A percentile compares a stretch with the other conserved stretches of the same genome.
Conservation (phyloP, 352 stramenopile genomes). For the Pythium sp. region DNA sequence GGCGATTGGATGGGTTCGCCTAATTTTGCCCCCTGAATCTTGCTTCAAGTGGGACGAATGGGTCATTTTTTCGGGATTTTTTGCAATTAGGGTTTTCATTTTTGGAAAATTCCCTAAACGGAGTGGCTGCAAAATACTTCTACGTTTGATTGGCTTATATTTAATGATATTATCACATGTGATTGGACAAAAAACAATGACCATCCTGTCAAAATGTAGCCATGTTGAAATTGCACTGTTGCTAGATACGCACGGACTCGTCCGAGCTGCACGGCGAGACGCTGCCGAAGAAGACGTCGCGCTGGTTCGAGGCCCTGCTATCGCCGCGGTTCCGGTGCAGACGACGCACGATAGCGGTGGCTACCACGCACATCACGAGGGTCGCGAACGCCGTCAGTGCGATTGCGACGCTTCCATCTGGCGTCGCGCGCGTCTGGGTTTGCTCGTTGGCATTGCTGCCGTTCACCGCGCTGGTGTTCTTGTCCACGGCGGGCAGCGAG, state of each 20-base stretch:
- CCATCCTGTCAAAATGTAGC: background rate
- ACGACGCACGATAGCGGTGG: constrained; percentile 5
- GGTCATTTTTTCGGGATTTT: no score
- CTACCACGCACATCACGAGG: background rate
- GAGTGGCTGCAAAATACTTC: background rate
- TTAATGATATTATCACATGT: background rate
- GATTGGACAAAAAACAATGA: constrained; percentile 7
- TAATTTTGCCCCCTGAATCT: background rate
- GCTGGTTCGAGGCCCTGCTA: constrained; percentile 1
- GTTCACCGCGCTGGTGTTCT: background rate
- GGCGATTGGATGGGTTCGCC: background rate
- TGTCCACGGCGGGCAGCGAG: background rate
- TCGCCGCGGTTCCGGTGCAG: background rate
- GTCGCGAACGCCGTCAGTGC: constrained; percentile 4
- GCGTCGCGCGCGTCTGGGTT: no score
- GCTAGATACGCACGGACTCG: background rate
- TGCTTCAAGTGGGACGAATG: background rate
- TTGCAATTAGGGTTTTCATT: background rate
- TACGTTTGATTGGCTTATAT: background rate
- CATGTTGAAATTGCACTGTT: background rate
- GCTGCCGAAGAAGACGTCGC: constrained; percentile 15
- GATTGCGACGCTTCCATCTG: background rate
- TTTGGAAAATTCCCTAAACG: background rate
- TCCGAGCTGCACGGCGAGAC: background rate
- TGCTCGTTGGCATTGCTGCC: background rate